Base-by-base conservation (phyloP, 2,329 filamentous ascomycete species). In the Teratosphaeria epicoccoides region DNA sequence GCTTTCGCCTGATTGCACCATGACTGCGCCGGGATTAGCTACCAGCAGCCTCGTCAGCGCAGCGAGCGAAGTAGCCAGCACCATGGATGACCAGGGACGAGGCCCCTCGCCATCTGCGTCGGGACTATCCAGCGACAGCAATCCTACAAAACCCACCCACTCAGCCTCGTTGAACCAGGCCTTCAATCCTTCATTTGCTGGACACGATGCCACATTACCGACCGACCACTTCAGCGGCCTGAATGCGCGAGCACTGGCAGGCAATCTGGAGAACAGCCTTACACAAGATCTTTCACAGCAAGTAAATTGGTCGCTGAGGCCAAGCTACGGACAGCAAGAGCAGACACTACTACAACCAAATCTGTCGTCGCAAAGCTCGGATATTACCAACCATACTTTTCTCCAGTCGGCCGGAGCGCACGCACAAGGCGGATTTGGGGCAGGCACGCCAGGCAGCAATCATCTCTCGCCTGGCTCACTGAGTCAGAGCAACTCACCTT, bases 371-470 rank as follows among this genome's bases (percentile, higher is more conserved):
- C 71, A 68, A 54, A 55, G 62, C 52, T 52, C 66, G 47, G 58
- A 61, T 57, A 64, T 73, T 52, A 57, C 66, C 56, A 70, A 75
- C 67, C 65, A 71, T 59, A 61, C 56, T 57, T 74, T 71, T 62
- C 65, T 73, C 26, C 70, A 70, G 43, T 55, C 68, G 52, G 52
- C 49, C 20, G 50, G 46, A 29, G 26, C 47, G 23, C 43, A 50
- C 9, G 48, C 55, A 63, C 86, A 68, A 84, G 84, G 65, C 79
- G 80, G 47, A 22, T 55, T 49, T 50, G 53, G 51, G 47, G 52
- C 52, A 29, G 22, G 49, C 26, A 50, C 46, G 20, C 54, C 53
- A 28, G 52, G 55, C 44, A 59, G 56, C 53, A 58, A 58, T 37
- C 56, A 61, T 50, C 49, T 59, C 60, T 52, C 69, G 66, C 51